Percentiles rank a stretch among this genome's conserved stretches.
phyloP scores from a whole-genome alignment of 1,284 basidiomycete genomes.

The Apiotrichum veenhuisii region DNA sequence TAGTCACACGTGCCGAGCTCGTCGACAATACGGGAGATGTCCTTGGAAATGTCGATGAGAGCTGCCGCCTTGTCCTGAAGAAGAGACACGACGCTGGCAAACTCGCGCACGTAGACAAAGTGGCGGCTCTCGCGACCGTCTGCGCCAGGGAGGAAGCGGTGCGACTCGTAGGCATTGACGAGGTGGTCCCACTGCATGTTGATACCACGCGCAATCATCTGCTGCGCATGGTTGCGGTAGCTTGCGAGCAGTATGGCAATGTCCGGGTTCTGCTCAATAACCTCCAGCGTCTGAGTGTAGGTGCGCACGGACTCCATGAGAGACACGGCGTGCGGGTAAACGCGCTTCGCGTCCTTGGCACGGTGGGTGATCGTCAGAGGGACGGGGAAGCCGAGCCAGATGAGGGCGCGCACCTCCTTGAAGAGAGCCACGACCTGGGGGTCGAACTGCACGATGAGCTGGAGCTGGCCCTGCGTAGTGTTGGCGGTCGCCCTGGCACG shows the following conservation, averaged over 20 bases:
- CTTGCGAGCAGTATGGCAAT: constrained; percentile 91
- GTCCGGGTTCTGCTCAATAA: constrained; percentile 81
- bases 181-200: constrained; percentile 95
- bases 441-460: constrained; percentile 94
- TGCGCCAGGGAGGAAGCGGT: constrained; percentile 62
- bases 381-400: constrained; percentile 94
- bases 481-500: constrained; percentile 58
- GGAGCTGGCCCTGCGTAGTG: constrained; percentile 65
- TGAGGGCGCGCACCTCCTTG: constrained; percentile 93
- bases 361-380: constrained; percentile 92
- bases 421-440: constrained; percentile 96
- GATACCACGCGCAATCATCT: constrained; percentile 84
- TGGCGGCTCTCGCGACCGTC: constrained; percentile 83
- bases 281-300: constrained; percentile 87
- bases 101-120: constrained; percentile 89
- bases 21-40: constrained; percentile 77
- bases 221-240: constrained; percentile 82
- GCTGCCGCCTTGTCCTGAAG: constrained; percentile 92
- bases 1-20: constrained; percentile 85
- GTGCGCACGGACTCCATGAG: constrained; percentile 97
- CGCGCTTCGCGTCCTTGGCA: constrained; percentile 95
- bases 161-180: constrained; percentile 82
- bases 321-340: constrained; percentile 96
- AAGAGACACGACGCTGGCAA: constrained; percentile 84
- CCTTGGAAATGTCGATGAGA: constrained; percentile 84